A percentile compares a stretch with the other conserved stretches of the same genome.
phyloP scores from a whole-genome alignment of 2,329 filamentous ascomycete species.

The Arthrobotrys entomopaga region DNA sequence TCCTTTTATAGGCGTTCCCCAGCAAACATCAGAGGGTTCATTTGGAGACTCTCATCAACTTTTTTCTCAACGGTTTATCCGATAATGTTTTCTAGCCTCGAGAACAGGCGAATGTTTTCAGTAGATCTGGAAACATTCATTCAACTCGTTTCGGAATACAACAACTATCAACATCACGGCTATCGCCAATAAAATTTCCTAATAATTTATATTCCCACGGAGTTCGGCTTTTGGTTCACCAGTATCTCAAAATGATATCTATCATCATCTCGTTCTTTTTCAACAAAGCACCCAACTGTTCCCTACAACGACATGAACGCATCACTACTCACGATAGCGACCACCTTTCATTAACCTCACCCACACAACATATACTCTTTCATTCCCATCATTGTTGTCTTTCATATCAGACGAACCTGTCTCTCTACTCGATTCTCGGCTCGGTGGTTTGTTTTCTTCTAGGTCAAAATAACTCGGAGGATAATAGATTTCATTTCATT shows the following conservation, averaged over 20 bases:
- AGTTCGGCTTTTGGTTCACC: constrained; percentile 49
- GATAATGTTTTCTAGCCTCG: too few relatives aligned
- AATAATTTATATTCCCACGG: constrained; percentile 21
- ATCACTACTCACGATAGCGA: constrained; percentile 3
- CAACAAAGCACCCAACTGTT: neutral
- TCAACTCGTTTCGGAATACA: neutral
- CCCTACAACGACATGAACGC: neutral
- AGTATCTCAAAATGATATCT: constrained; percentile 45
- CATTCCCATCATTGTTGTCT: neutral
- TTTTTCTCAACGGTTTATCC: neutral
- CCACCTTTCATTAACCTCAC: neutral
- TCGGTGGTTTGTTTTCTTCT: constrained; percentile 6
- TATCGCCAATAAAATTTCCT: neutral
- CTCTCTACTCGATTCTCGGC: constrained; percentile 12
- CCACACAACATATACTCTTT: neutral
- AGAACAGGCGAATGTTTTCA: constrained; percentile 6
- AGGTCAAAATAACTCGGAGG: constrained; percentile 5
- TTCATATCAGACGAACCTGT: constrained; percentile 5
- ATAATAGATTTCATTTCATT: constrained; percentile 21
- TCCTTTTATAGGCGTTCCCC: constrained; percentile 75
- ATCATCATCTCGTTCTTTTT: constrained; percentile 44
- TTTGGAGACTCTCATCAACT: neutral
- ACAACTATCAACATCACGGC: neutral
- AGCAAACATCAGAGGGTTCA: neutral
- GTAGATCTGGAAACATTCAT: constrained; percentile 31